phyloP scores from a whole-genome alignment of 2,329 filamentous ascomycete genomes.

The Calonectria hawksworthii region DNA sequence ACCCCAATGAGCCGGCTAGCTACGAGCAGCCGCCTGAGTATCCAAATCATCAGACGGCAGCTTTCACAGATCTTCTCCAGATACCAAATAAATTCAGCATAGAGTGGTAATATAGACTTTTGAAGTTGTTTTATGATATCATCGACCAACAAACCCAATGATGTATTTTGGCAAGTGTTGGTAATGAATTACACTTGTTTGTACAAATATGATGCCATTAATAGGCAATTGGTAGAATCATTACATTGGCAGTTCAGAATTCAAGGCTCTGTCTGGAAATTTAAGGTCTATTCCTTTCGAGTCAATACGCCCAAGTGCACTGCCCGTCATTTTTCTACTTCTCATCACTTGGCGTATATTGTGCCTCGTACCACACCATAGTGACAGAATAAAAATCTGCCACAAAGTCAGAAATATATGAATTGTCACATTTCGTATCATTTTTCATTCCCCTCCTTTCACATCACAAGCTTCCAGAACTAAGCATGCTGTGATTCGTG shows the following conservation, averaged over 20 bases:
- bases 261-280: neutral
- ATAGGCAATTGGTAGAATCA: neutral
- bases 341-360: neutral
- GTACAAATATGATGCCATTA: neutral
- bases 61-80: conserved; percentile 79
- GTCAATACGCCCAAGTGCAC: neutral
- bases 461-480: neutral
- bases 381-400: neutral
- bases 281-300: neutral
- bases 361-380: neutral
- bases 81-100: conserved; percentile 19
- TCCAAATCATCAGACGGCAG: conserved; percentile 85
- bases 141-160: neutral
- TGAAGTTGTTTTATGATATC: neutral
- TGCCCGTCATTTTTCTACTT: neutral
- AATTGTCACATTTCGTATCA: neutral
- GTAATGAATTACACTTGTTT: neutral
- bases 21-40: conserved; percentile 79
- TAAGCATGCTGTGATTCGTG: neutral
- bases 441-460: neutral
- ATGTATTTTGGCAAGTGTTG: neutral
- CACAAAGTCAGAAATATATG: neutral
- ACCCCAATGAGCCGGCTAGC: conserved; percentile 67
- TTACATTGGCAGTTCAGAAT: neutral
- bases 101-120: neutral